These are phyloP conservation scores for Xylaria castorea DNA, from an alignment of 495 filamentous ascomycete species.

Conservation along the genomic window DNA sequence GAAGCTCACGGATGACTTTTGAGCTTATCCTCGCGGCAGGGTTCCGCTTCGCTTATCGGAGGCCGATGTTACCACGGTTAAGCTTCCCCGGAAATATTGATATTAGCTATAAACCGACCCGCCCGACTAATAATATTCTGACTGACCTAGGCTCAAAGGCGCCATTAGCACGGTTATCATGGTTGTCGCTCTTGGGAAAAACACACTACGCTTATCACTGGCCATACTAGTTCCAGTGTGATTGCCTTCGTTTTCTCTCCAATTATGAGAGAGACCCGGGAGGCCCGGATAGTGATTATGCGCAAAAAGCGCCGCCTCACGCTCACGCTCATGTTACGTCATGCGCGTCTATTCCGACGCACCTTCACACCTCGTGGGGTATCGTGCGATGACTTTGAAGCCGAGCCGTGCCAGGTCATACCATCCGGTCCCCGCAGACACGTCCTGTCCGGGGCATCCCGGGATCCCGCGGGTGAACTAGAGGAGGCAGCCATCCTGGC, in stretches of 20 bases:
- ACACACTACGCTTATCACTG: neutral
- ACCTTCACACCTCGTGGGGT: neutral
- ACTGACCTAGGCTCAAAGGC: constrained; percentile 41
- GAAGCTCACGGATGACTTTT: neutral
- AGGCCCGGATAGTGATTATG: neutral
- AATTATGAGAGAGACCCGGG: neutral
- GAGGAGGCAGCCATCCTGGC: neutral
- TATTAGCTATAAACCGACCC: neutral
- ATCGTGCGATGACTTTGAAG: neutral
- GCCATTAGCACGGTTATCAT: constrained; percentile 58
- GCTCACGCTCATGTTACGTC: constrained; percentile 8
- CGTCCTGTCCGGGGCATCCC: neutral
- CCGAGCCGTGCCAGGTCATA: neutral
- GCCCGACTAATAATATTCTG: neutral
- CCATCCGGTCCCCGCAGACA: neutral
- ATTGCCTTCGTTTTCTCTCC: constrained; percentile 8
- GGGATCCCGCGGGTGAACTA: neutral
- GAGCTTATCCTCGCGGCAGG: neutral
- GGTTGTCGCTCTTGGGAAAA: neutral
- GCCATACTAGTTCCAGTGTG: neutral
- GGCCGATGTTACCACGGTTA: neutral
- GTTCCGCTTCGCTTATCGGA: neutral
- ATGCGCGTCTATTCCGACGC: neutral
- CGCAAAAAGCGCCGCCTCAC: neutral
- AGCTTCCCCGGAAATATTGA: neutral